These are phyloP conservation scores for Leccinum disarticulatum DNA, from an alignment of 768 basidiomycete genomes.

Conservation along the genomic window DNA sequence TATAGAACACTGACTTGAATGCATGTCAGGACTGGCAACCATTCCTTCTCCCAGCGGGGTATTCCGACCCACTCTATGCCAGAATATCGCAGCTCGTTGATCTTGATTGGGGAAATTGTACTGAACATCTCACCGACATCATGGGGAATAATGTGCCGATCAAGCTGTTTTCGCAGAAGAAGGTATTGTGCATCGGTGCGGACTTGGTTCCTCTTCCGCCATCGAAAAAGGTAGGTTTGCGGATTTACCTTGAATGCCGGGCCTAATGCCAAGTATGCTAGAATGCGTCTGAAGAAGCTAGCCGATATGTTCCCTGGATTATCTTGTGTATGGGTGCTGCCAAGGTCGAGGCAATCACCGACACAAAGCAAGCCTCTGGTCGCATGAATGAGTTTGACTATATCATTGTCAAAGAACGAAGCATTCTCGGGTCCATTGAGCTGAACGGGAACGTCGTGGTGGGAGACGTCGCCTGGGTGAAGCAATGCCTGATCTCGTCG, in stretches of 20 bases:
- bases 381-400: constrained; percentile 50
- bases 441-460: constrained; percentile 31
- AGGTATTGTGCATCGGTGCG: constrained; percentile 59
- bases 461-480: constrained; percentile 71
- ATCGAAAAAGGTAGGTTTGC: constrained; percentile 21
- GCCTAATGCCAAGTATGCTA: constrained; percentile 12
- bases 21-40: constrained; percentile 55
- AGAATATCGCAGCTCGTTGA: constrained; percentile 50
- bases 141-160: constrained; percentile 54
- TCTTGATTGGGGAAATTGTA: constrained; percentile 47
- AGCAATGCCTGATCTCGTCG: constrained; percentile 71
- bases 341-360: constrained; percentile 62
- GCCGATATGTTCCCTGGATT: constrained; percentile 58
- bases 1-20: constrained; percentile 12
- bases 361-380: constrained; percentile 34
- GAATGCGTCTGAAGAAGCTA: constrained; percentile 35
- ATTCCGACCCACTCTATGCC: constrained; percentile 39
- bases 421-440: constrained; percentile 28
- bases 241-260: no score
- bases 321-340: constrained; percentile 77
- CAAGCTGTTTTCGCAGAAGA: constrained; percentile 55
- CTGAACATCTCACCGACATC: constrained; percentile 57
- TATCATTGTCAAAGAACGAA: constrained; percentile 55
- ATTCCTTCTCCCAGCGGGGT: constrained; percentile 58
- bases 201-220: constrained; percentile 50